Evolutionary conservation across 106 monocot species (phyloP).

Genomic region (Apostasia ramifera): DNA sequence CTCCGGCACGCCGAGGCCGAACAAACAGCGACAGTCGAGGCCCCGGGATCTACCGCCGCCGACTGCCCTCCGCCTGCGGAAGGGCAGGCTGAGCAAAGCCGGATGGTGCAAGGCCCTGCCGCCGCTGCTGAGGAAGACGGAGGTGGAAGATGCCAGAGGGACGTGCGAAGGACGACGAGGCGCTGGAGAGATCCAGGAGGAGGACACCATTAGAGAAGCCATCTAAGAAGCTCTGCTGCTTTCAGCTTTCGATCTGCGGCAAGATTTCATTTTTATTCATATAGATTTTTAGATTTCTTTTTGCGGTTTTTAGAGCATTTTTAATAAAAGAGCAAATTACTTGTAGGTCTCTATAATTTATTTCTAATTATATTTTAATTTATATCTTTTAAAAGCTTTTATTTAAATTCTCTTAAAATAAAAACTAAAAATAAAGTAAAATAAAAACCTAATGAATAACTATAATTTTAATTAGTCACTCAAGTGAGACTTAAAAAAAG

Average conservation of each 20-base stretch:
- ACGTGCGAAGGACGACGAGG: constrained; percentile 10
- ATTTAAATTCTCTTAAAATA: not conserved
- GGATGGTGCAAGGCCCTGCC: not conserved
- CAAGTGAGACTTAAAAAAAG: too few relatives aligned
- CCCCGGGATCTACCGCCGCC: constrained; percentile 9
- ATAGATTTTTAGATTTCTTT: not conserved
- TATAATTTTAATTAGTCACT: too few relatives aligned
- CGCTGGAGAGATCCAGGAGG: not conserved
- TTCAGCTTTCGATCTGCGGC: not conserved
- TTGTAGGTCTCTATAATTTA: too few relatives aligned
- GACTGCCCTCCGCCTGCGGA: not conserved
- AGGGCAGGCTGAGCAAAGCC: not conserved
- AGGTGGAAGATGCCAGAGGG: constrained; percentile 14
- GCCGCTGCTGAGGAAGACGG: constrained; percentile 12
- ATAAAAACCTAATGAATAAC: too few relatives aligned
- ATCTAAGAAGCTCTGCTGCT: constrained; percentile 14
- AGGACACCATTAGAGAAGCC: constrained; percentile 19
- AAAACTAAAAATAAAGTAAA: not conserved
- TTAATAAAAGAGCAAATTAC: not conserved
- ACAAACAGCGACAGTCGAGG: constrained; percentile 56
- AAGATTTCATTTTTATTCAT: not conserved
- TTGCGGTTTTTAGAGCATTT: not conserved
- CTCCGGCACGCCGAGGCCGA: constrained; percentile 95
- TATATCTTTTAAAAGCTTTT: too few relatives aligned
- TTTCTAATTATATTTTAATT: not conserved